Percentiles rank a stretch among this genome's conserved stretches.
Evolutionary conservation across 2,329 filamentous ascomycete genomes (phyloP).

Genomic region (Cryphonectria parasitica): DNA sequence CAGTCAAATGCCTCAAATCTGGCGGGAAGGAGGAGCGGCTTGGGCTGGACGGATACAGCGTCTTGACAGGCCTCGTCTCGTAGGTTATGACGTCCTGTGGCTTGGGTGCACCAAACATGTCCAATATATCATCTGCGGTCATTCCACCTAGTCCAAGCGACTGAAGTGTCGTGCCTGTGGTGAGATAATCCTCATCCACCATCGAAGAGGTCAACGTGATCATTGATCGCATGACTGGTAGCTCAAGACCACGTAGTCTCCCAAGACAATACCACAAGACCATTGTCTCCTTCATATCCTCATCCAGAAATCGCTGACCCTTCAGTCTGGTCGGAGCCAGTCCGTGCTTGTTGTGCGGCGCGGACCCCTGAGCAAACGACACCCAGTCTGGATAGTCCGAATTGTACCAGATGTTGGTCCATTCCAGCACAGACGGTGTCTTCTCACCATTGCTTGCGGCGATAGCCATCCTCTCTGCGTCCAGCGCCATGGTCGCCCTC

Average conservation of each 20-base stretch:
- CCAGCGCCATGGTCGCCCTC: conserved; percentile 15
- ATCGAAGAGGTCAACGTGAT: conserved; percentile 17
- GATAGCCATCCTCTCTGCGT: conserved; percentile 17
- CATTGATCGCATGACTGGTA: conserved; percentile 17
- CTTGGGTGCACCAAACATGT: conserved; percentile 5
- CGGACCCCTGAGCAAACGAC: conserved; percentile 9
- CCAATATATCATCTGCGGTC: conserved; percentile 3
- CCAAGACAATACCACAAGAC: conserved; percentile 20
- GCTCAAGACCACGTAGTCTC: conserved; percentile 3
- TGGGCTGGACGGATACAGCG: conserved; percentile 1
- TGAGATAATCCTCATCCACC: conserved; percentile 18
- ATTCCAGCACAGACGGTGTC: conserved; percentile 15
- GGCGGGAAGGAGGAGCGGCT: background rate
- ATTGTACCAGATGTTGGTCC: conserved; percentile 22
- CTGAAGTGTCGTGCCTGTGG: conserved; percentile 12
- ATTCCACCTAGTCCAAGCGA: conserved; percentile 11
- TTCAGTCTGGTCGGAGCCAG: conserved; percentile 14
- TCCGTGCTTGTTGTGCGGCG: conserved; percentile 19
- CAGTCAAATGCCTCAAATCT: conserved; percentile 8
- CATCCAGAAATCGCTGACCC: conserved; percentile 14
- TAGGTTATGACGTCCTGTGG: background rate
- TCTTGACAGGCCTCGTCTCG: background rate
- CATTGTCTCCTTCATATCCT: conserved; percentile 23
- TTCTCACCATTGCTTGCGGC: conserved; percentile 14
- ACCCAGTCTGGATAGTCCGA: conserved; percentile 20